Conservation (phyloP, 192 early-diverging fungal species). For the Coemansia sp. region DNA sequence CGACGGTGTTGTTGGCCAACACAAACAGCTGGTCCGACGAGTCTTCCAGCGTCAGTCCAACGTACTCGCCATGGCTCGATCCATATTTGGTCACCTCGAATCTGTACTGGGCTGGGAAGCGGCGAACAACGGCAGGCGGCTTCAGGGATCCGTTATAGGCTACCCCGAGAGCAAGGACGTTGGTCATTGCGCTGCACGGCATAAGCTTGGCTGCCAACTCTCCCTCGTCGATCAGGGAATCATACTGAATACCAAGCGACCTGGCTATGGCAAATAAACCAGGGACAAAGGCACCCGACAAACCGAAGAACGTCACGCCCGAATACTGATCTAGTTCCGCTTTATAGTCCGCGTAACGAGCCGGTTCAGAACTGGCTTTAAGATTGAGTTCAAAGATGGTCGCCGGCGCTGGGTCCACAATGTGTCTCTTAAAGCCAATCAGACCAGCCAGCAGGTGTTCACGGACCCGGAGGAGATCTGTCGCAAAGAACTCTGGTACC, state of each 20-base stretch:
- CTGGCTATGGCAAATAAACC: constrained; percentile 14
- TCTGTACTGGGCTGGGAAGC: constrained; percentile 17
- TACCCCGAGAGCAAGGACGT: constrained; percentile 11
- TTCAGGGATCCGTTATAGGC: neutral
- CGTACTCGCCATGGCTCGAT: constrained; percentile 24
- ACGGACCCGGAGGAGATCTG: constrained; percentile 17
- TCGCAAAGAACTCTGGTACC: constrained; percentile 19
- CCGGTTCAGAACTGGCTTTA: neutral
- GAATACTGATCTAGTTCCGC: constrained; percentile 11
- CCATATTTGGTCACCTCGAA: constrained; percentile 16
- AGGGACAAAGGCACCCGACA: neutral
- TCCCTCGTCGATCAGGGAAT: too few species aligned
- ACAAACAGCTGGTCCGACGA: constrained; percentile 51
- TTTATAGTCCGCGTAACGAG: neutral
- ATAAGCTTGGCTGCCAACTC: neutral
- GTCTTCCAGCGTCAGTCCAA: constrained; percentile 30
- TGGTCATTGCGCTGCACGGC: constrained; percentile 31
- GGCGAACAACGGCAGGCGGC: constrained; percentile 2
- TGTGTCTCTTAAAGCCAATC: constrained; percentile 7
- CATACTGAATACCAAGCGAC: constrained; percentile 17
- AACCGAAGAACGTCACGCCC: neutral
- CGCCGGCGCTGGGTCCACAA: too few species aligned
- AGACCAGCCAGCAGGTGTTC: constrained; percentile 29
- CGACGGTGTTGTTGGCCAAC: constrained; percentile 45
- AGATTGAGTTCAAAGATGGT: neutral